Conservation (phyloP, 345 rosid species). For the Corchorus capsularis region DNA sequence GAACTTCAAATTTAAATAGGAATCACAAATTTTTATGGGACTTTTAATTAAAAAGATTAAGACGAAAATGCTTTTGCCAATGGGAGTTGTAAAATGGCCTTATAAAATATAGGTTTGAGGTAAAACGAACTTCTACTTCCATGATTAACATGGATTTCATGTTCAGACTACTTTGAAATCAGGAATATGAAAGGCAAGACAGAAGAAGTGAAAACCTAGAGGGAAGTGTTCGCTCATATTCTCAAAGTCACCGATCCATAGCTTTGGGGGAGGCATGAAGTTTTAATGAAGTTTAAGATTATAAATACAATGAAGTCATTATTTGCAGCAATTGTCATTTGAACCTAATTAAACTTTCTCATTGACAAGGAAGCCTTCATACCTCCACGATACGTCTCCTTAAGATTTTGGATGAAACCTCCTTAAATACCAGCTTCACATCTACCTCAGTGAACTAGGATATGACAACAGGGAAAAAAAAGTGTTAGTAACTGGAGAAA, state of each 20-base stretch:
- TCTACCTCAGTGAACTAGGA: slow-evolving; percentile 79
- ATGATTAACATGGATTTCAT: too few species aligned
- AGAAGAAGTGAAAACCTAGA: background rate
- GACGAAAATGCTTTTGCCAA: too few species aligned
- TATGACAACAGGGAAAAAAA: slow-evolving; percentile 9
- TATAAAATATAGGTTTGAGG: too few species aligned
- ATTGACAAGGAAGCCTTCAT: slow-evolving; percentile 25
- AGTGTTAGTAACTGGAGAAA: slow-evolving; percentile 7
- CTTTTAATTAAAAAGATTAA: too few species aligned
- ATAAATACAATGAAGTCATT: background rate
- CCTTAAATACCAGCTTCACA: slow-evolving; percentile 98
- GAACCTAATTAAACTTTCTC: background rate
- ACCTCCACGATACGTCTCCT: slow-evolving; percentile 95
- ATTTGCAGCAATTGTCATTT: background rate
- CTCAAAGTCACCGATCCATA: too few species aligned
- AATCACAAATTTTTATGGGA: too few species aligned
- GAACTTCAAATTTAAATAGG: too few species aligned
- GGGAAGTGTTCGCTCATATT: too few species aligned
- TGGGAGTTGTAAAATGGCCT: too few species aligned
- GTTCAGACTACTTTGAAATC: too few species aligned
- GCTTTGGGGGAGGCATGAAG: background rate
- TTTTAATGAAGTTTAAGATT: too few species aligned
- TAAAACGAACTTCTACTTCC: too few species aligned
- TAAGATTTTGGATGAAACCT: slow-evolving; percentile 82
- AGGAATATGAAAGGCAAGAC: background rate